Evolutionary conservation across 371 early-diverging fungal genomes (phyloP), one percentile per base, ranked within the genome.

Genomic region (Rhizomucor miehei): DNA sequence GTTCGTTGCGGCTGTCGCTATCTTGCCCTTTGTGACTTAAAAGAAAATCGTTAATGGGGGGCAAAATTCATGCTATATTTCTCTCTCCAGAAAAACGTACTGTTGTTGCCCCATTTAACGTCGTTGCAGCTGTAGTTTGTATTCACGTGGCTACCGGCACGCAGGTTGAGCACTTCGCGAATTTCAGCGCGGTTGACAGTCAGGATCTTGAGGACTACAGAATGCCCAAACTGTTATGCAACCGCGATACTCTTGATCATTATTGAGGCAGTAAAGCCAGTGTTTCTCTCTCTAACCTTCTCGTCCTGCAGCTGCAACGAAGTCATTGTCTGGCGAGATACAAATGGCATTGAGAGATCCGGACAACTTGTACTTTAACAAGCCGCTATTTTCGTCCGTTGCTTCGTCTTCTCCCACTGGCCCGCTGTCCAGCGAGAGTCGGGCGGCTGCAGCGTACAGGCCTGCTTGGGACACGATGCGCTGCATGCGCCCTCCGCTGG

Each of bases 91-190:
- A 10, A 25, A 45, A 14, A 51, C 64, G 54, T 67, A 81, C 85
- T 79, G 39, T 73, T 63, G 57, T 79, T 84, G 23, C 89, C 89
- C 94, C 94, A 94, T 57, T 88, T 88, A 38, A 91, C 92, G 66
- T 94, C 94, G 55, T 82, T 90, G 53, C 84, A 84, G 58, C 83
- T 80, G 43, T 80, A 83, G 55, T 81, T 86, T 16, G 76, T 50
- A 52, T 79, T 87, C 51, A 83, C 59, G 35, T 77, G 73, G 49
- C 76, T 74, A 0, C 85, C 90, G n/a, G 83, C 78, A 54, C 90
- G 79, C 12, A 94, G 60, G 60, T 91, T 91, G 35, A 86, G 51
- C 9, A 66, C 53, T 56, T 92, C 91, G 14, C 69, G 73, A 3
- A 88, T 75, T 14, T 77, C 77, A n/a, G 58, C 55, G 12, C 73